Base-by-base conservation (phyloP, 1,284 basidiomycete species). In the Fomes fomentarius region DNA sequence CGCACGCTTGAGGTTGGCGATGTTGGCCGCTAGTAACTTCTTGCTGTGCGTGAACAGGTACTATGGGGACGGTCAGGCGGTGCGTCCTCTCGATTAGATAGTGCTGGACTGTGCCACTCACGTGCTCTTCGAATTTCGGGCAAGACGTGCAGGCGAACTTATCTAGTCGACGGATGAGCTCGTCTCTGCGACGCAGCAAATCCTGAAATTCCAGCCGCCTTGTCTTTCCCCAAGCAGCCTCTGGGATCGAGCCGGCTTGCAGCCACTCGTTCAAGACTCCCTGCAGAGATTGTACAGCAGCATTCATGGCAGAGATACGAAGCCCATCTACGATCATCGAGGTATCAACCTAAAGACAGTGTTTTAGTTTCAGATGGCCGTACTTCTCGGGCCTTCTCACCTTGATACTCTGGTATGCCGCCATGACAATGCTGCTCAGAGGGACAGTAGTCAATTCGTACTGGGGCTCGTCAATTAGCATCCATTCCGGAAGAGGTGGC, bases 151-250 rank as follows among this genome's bases (percentile, higher is more conserved):
- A 93, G 0, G 69, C 71, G 44, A 77, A 75, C 15, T 65, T 73
- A 14, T 69, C 58, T 38, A 86, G 68, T 39, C 73, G 75, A 59
- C 76, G 71, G 5, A 74, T 66, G 4, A 88, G 66, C 17, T 71
- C 73, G 43, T 88, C 79, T 52, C 96, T 79, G 28, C 77, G 68
- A 41, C 83, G 81, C 42, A 98, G 68, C 21, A 81, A 75, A 60
- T 98, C 96, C 70, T 98, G 94, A 70, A 99, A 97, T 57, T 99
- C 96, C 15, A 99, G 74, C n/a, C 85, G 78, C 39, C 89, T 84
- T 63, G 95, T 79, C 49, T 90, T 85, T 43, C 77, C 77, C 95
- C 95, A 98, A 56, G 94, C 93, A 7, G 88, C 81, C 69, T 96
- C 94, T 4, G 85, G 82, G 19, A 94, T 74, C 5, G 65, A 66